Percentiles rank a stretch among this genome's conserved stretches.
Conservation (phyloP, 768 basidiomycete species). For the Boletus tylopilopsis region DNA sequence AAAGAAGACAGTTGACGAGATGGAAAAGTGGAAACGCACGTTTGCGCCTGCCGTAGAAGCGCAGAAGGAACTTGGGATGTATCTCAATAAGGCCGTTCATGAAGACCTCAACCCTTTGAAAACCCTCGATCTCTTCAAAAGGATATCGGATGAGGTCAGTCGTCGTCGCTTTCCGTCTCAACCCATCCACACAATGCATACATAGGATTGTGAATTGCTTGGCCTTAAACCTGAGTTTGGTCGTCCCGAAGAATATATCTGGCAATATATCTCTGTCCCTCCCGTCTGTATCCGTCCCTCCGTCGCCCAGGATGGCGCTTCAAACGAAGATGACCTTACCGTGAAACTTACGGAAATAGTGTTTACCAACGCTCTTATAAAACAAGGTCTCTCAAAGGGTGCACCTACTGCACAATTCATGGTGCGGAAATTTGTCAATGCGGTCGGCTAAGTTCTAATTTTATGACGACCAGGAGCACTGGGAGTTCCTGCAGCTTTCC, state of each 20-base stretch:
- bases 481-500: conserved; percentile 93
- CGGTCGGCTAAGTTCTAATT: conserved; percentile 1
- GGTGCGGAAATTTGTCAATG: conserved; percentile 38
- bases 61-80: conserved; percentile 81
- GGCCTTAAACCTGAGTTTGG: conserved; percentile 87
- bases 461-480: conserved; percentile 69
- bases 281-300: conserved; percentile 97
- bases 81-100: conserved; percentile 81
- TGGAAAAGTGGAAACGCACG: conserved; percentile 81
- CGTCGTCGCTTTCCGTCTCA: background rate
- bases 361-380: conserved; percentile 89
- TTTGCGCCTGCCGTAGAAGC: conserved; percentile 81
- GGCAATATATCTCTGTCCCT: conserved; percentile 98
- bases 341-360: conserved; percentile 98
- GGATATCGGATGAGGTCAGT: conserved; percentile 85
- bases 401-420: conserved; percentile 86
- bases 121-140: conserved; percentile 85
- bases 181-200: background rate
- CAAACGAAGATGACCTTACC: conserved; percentile 97
- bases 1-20: conserved; percentile 86
- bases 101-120: conserved; percentile 96
- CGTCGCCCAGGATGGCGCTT: conserved; percentile 95
- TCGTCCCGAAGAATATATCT: conserved; percentile 94
- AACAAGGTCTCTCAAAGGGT: conserved; percentile 84
- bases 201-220: conserved; percentile 89